Evolutionary conservation across 2,329 filamentous ascomycete species (phyloP).

Genomic region (Cylindrodendrum hubeiense): DNA sequence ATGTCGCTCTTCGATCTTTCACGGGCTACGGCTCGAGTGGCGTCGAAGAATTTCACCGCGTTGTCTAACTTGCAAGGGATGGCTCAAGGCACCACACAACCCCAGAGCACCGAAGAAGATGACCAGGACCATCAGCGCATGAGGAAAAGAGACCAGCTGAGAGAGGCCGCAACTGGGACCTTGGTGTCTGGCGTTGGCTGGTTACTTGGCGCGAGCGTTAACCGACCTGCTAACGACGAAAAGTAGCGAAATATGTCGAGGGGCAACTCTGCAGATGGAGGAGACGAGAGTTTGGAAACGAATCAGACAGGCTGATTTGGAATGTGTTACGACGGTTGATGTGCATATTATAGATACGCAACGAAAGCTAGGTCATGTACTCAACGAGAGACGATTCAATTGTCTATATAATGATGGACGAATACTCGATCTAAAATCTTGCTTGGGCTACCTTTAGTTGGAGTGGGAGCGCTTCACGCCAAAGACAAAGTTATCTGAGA

Average conservation of each 20-base stretch:
- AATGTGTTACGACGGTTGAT: not conserved
- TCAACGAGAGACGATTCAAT: not conserved
- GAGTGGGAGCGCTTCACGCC: not conserved
- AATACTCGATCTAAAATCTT: slow-evolving; percentile 5
- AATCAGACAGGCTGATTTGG: not conserved
- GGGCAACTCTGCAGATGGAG: not conserved
- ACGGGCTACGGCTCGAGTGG: slow-evolving; percentile 69
- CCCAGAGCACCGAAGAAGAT: slow-evolving; percentile 41
- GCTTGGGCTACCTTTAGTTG: not conserved
- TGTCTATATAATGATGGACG: slow-evolving; percentile 19
- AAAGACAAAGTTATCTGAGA: not conserved
- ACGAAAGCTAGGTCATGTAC: not conserved
- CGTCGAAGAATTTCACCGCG: slow-evolving; percentile 69
- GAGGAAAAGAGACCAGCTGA: slow-evolving; percentile 79
- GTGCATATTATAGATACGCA: not conserved
- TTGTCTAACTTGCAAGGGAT: slow-evolving; percentile 63
- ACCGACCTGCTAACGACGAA: slow-evolving; percentile 31
- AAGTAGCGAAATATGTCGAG: slow-evolving; percentile 9
- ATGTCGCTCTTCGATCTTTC: slow-evolving; percentile 76
- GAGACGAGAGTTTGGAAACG: not conserved
- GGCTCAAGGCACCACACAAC: slow-evolving; percentile 33
- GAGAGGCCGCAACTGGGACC: slow-evolving; percentile 75
- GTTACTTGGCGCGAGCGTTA: slow-evolving; percentile 70
- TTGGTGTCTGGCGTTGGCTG: slow-evolving; percentile 76
- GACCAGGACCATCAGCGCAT: slow-evolving; percentile 53